Evolutionary conservation across 495 filamentous ascomycete genomes (phyloP).

Genomic region (Sabuloglossum arenarium): DNA sequence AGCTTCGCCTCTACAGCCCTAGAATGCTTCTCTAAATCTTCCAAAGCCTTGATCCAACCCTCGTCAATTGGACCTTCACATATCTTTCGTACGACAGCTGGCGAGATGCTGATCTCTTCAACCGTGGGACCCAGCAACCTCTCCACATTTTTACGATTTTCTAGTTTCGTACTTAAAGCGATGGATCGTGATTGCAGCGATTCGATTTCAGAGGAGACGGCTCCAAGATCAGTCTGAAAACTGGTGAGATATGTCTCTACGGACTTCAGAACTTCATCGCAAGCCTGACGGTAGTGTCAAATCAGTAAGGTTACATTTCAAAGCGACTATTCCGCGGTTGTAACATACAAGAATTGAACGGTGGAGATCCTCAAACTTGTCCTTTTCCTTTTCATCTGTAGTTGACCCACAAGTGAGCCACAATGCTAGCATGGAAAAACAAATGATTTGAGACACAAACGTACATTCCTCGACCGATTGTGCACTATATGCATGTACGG

Average conservation of each 20-base stretch:
- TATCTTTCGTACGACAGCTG: slow-evolving; percentile 59
- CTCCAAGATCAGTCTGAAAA: slow-evolving; percentile 79
- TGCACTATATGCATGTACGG: slow-evolving; percentile 30
- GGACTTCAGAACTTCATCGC: slow-evolving; percentile 81
- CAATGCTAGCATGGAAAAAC: slow-evolving; percentile 4
- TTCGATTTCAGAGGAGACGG: slow-evolving; percentile 88
- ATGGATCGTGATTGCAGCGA: slow-evolving; percentile 71
- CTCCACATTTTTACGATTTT: slow-evolving; percentile 78
- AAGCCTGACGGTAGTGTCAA: slow-evolving; percentile 28
- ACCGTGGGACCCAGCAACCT: slow-evolving; percentile 74
- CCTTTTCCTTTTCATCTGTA: slow-evolving; percentile 61
- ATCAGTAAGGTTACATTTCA: background rate
- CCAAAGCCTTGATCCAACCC: slow-evolving; percentile 64
- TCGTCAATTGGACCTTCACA: slow-evolving; percentile 80
- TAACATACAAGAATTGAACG: slow-evolving; percentile 42
- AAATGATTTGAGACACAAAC: slow-evolving; percentile 10
- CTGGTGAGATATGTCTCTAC: slow-evolving; percentile 80
- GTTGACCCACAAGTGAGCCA: slow-evolving; percentile 12
- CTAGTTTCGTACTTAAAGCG: slow-evolving; percentile 63
- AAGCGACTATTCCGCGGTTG: background rate
- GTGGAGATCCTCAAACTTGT: slow-evolving; percentile 83
- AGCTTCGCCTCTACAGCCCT: slow-evolving; percentile 44
- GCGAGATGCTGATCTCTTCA: slow-evolving; percentile 77
- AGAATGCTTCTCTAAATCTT: slow-evolving; percentile 64
- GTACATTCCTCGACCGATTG: slow-evolving; percentile 64